Conservation (phyloP, 257 asterid species). For the Orobanche coerulescens region DNA sequence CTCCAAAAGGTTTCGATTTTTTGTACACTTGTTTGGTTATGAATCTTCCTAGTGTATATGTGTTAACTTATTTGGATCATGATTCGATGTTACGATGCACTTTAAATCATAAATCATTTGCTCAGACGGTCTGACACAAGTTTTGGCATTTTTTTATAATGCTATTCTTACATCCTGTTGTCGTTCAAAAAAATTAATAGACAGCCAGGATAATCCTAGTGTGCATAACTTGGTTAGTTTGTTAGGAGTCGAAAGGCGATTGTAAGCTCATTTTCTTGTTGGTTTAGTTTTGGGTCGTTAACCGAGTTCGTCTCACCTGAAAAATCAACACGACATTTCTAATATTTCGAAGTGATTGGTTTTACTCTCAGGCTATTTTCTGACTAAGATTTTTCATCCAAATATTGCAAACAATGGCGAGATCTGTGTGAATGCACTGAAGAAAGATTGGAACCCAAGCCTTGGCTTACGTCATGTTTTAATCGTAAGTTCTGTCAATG, state of each 20-base stretch:
- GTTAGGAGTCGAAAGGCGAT: neutral
- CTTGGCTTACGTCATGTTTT: conserved; percentile 90
- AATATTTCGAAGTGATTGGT: neutral
- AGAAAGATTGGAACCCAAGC: conserved; percentile 87
- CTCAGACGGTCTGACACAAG: no score
- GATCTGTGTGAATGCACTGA: conserved; percentile 94
- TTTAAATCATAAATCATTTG: no score
- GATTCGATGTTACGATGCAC: no score
- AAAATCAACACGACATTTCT: neutral
- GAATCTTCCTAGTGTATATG: neutral
- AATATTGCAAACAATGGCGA: conserved; percentile 80
- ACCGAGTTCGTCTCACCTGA: neutral
- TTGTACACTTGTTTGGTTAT: conserved; percentile 7
- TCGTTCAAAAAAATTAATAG: no score
- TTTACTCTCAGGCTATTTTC: conserved; percentile 59
- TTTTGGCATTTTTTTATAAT: no score
- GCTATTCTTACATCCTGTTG: no score
- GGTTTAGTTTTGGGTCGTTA: conserved; percentile 5
- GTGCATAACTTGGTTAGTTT: neutral
- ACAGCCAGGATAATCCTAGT: no score
- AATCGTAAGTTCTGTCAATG: conserved; percentile 41
- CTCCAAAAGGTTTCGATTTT: conserved; percentile 72
- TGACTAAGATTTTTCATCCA: conserved; percentile 94
- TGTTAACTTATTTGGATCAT: neutral
- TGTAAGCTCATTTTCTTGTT: neutral